phyloP scores from a whole-genome alignment of 1,284 basidiomycete genomes.

The Exobasidium cylindrosporum region DNA sequence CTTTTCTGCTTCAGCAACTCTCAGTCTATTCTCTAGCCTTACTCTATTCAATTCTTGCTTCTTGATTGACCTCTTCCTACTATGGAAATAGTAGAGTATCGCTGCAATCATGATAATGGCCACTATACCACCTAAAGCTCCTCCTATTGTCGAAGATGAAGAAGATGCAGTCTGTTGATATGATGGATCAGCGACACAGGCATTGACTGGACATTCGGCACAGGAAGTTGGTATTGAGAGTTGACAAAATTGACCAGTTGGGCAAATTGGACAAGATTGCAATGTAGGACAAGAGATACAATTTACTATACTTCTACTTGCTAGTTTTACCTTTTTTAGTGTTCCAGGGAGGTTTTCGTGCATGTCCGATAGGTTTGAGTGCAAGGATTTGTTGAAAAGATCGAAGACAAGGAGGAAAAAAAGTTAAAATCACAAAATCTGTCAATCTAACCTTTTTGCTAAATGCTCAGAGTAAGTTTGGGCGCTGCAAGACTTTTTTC shows the following conservation, averaged over 20 bases:
- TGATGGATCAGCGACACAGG: neutral
- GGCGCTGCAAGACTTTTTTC: too few species aligned
- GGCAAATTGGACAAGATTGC: neutral
- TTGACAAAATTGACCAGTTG: constrained; percentile 6
- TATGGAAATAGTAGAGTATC: neutral
- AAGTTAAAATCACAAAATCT: too few species aligned
- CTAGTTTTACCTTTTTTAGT: too few species aligned
- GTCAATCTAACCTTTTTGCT: too few species aligned
- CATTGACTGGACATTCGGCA: neutral
- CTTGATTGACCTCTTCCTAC: neutral
- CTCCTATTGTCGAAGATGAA: constrained; percentile 4
- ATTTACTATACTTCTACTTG: too few species aligned
- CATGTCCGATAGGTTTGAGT: too few species aligned
- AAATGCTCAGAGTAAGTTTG: too few species aligned
- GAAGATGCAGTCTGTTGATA: neutral
- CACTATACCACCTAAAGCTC: constrained; percentile 4
- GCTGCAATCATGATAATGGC: neutral
- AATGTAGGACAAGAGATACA: constrained; percentile 1
- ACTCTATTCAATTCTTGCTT: neutral
- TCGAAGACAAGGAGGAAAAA: too few species aligned
- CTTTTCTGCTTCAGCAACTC: constrained; percentile 2
- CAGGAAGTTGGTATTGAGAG: neutral
- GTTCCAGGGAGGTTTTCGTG: too few species aligned
- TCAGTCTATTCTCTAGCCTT: neutral
- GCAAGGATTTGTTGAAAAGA: too few species aligned